Evolutionary conservation across 257 asterid species (phyloP).

Genomic region (Solanum bulbocastanum): DNA sequence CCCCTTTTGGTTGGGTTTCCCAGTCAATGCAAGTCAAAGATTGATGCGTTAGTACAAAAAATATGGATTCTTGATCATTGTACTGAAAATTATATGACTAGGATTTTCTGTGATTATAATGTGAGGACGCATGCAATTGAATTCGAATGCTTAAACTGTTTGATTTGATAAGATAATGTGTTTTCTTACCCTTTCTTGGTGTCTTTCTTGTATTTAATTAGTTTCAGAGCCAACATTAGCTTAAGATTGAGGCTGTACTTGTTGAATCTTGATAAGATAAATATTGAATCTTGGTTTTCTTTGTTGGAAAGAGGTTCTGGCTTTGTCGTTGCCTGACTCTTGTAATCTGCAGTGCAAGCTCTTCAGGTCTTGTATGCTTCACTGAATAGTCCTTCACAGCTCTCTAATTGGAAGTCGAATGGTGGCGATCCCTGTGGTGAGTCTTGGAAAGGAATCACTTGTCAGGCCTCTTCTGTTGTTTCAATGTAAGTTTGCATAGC

Average conservation of each 20-base stretch:
- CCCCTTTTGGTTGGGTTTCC: background rate
- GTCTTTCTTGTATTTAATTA: background rate
- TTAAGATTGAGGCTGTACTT: background rate
- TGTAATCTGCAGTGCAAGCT: constrained; percentile 60
- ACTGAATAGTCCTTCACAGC: constrained; percentile 64
- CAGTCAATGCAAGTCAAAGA: constrained; percentile 9
- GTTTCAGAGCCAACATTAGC: background rate
- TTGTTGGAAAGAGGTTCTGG: background rate
- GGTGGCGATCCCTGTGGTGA: constrained; percentile 97
- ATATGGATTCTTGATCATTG: background rate
- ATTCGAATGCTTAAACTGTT: background rate
- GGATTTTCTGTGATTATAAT: background rate
- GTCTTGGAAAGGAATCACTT: constrained; percentile 79
- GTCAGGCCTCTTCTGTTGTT: constrained; percentile 70
- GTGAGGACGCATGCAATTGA: background rate
- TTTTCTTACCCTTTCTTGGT: background rate
- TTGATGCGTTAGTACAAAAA: background rate
- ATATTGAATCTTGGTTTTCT: background rate
- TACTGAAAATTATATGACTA: background rate
- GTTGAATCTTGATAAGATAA: background rate
- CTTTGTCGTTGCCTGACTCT: background rate
- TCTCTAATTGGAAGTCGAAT: constrained; percentile 71
- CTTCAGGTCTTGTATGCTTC: constrained; percentile 78
- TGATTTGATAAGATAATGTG: background rate
- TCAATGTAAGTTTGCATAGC: constrained; percentile 53